phyloP scores from a whole-genome alignment of 2,329 filamentous ascomycete species.

The Nemania serpens region DNA sequence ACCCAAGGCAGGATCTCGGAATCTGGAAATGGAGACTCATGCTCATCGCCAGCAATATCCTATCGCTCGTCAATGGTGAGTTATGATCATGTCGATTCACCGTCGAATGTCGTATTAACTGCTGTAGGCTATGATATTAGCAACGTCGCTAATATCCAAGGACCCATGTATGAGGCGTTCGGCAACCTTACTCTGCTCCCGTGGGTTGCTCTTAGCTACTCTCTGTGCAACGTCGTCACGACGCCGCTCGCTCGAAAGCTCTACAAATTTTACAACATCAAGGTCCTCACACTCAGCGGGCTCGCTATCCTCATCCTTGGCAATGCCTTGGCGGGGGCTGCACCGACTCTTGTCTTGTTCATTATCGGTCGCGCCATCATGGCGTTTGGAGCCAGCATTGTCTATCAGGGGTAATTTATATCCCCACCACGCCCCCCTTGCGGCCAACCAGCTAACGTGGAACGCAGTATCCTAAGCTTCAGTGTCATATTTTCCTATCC shows the following conservation, averaged over 20 bases:
- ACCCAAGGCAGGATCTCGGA: conserved; percentile 27
- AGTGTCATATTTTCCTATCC: conserved; percentile 34
- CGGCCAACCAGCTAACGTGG: conserved; percentile 1
- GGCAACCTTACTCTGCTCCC: conserved; percentile 45
- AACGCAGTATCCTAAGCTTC: conserved; percentile 27
- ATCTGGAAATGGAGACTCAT: conserved; percentile 32
- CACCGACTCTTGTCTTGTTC: conserved; percentile 38
- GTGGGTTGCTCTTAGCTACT: conserved; percentile 47
- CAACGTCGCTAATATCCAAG: conserved; percentile 59
- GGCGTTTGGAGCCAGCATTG: conserved; percentile 40
- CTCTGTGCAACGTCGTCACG: conserved; percentile 41
- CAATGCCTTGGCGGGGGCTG: conserved; percentile 37
- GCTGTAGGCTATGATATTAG: conserved; percentile 47
- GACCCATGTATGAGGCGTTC: conserved; percentile 59
- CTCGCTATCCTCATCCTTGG: conserved; percentile 35
- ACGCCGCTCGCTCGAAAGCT: conserved; percentile 44
- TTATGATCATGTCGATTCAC: background rate
- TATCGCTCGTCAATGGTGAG: conserved; percentile 34
- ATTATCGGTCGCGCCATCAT: conserved; percentile 44
- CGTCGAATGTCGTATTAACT: conserved; percentile 6
- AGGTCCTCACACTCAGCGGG: conserved; percentile 36
- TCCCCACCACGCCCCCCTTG: background rate
- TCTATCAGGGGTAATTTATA: conserved; percentile 41
- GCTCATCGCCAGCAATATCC: conserved; percentile 30
- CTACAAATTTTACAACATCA: conserved; percentile 42